Evolutionary conservation across 1,139 yeast genomes (phyloP).

Genomic region (Yamadazyma friedrichii): DNA sequence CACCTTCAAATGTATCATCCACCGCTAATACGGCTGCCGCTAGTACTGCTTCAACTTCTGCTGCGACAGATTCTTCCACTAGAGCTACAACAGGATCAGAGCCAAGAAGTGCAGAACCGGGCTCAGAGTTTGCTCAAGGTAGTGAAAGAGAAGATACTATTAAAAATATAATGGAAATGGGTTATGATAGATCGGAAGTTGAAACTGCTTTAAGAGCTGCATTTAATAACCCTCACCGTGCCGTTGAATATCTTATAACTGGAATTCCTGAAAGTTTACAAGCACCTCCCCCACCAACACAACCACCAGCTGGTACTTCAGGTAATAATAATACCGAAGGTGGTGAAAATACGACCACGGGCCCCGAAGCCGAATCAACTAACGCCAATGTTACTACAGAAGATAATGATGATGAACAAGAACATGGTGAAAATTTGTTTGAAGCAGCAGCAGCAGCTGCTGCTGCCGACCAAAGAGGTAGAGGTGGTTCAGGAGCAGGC

Average conservation of each 20-base stretch:
- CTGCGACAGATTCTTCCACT: slow-evolving; percentile 18
- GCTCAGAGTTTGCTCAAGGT: slow-evolving; percentile 61
- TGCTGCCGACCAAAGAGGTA: slow-evolving; percentile 38
- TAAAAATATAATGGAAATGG: slow-evolving; percentile 90
- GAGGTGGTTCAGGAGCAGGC: slow-evolving; percentile 21
- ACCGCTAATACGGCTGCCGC: slow-evolving; percentile 1
- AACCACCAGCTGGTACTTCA: slow-evolving; percentile 23
- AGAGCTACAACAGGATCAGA: slow-evolving; percentile 19
- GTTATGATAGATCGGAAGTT: slow-evolving; percentile 84
- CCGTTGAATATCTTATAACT: slow-evolving; percentile 88
- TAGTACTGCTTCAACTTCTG: slow-evolving; percentile 9
- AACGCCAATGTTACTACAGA: slow-evolving; percentile 17
- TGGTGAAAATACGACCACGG: slow-evolving; percentile 21
- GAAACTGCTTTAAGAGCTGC: slow-evolving; percentile 94
- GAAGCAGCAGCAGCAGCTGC: slow-evolving; percentile 73
- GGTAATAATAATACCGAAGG: not conserved
- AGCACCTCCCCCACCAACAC: slow-evolving; percentile 22
- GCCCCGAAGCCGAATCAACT: slow-evolving; percentile 21
- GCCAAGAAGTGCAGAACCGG: slow-evolving; percentile 27
- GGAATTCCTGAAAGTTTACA: slow-evolving; percentile 78
- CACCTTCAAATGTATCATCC: not conserved
- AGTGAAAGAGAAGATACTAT: slow-evolving; percentile 66
- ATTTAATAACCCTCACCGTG: slow-evolving; percentile 95
- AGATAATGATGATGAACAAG: slow-evolving; percentile 23
- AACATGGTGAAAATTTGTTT: slow-evolving; percentile 52